A percentile compares a stretch with the other conserved stretches of the same genome.
phyloP scores from a whole-genome alignment of 257 asterid genomes.

The Solanum pinnatisectum region DNA sequence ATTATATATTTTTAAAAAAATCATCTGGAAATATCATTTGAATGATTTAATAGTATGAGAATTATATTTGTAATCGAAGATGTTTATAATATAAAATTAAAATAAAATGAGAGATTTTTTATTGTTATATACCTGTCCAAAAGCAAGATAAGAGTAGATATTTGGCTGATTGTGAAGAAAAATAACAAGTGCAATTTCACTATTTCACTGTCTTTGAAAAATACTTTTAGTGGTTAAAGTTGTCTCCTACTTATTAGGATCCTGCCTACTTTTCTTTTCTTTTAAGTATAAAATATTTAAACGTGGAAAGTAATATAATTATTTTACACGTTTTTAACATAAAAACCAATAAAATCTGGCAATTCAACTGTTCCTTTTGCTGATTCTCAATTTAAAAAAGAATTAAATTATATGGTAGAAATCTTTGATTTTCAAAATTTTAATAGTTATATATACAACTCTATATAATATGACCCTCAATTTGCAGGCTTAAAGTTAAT shows the following conservation, averaged over 20 bases:
- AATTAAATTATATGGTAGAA: background rate
- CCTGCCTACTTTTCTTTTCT: background rate
- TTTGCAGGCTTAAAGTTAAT: background rate
- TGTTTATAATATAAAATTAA: background rate
- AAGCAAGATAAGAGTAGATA: background rate
- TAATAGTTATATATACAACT: background rate
- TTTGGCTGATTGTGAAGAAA: background rate
- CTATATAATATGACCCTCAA: background rate
- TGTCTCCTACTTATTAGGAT: background rate
- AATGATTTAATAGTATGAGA: background rate
- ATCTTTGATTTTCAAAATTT: too few species aligned
- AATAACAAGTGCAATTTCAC: background rate
- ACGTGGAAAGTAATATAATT: background rate
- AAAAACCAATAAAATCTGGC: background rate
- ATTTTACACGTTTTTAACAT: background rate
- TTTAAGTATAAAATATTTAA: background rate
- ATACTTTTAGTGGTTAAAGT: background rate
- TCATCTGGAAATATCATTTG: background rate
- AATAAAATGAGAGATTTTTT: background rate
- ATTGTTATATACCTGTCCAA: background rate
- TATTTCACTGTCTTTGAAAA: background rate
- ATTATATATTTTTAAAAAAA: background rate
- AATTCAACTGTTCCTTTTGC: background rate
- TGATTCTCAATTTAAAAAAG: background rate
- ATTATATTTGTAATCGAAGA: background rate